Base-by-base conservation (phyloP, 495 filamentous ascomycete species). In the Aspergillus bertholletiae region DNA sequence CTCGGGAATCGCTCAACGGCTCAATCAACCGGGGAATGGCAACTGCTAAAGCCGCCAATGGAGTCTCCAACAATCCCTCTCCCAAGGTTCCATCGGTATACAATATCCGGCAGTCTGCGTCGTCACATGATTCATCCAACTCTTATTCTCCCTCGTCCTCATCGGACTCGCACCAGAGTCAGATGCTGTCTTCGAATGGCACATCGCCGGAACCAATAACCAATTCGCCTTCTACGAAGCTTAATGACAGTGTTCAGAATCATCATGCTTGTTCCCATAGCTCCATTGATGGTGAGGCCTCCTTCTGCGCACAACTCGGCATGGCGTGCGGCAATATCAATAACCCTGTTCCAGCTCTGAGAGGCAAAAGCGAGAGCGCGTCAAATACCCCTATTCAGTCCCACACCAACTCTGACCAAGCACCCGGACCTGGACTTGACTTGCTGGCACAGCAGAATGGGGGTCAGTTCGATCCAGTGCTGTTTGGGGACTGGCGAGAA, bases 401-500 rank as follows among this genome's bases (percentile, higher is more conserved):
- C 30, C 23, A 7, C 58, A 71, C 32, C 49, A 43, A 43, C 39
- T 41, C 52, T 17, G 60, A 67, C 41, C 54, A 63, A 65, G 45
- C 58, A 65, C 64, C 75, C 56, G 70, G 76, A 65, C 64, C 75
- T 57, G 70, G 76, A 59, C 55, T 96, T 46, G 88, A 92, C 61
- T 92, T 87, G 82, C 68, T 96, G 54, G 84, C 88, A 9, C 84
- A 88, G 61, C 89, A 96, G 66, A 94, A 92, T 65, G 84, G 87
- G 39, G 90, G 90, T 49, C 84, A 90, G 58, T 97, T 97, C 59
- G 90, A 97, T 58, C 94, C 94, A 1, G 82, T 90, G 28, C 80
- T 97, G 2, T 99, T 97, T 69, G 88, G 88, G 48, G 91, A 93
- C 59, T 97, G 96, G 72, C 85, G 94, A 35, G 95, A 99, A 62